These are phyloP conservation scores for Pouteria glomerata DNA, from an alignment of 148 eudicot species.

Conservation along the genomic window DNA sequence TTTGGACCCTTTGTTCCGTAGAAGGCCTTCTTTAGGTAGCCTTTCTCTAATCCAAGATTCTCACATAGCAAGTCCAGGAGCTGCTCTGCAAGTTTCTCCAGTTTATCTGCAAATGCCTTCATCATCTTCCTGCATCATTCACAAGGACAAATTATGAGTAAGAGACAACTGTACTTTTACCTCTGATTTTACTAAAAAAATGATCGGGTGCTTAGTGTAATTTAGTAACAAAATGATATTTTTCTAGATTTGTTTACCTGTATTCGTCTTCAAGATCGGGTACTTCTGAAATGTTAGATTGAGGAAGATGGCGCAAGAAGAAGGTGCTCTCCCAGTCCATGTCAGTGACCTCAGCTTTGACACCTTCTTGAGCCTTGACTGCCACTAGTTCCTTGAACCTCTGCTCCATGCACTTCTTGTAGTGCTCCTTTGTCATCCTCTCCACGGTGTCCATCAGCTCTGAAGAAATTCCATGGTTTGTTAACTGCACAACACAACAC, in stretches of 20 bases:
- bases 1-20: slow-evolving; percentile 42
- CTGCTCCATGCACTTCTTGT: slow-evolving; percentile 52
- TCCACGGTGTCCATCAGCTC: slow-evolving; percentile 53
- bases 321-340: slow-evolving; percentile 68
- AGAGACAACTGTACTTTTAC: not conserved
- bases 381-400: slow-evolving; percentile 51
- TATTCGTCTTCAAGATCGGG: slow-evolving; percentile 52
- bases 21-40: slow-evolving; percentile 53
- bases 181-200: no score
- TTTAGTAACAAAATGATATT: not conserved
- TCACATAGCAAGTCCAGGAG: slow-evolving; percentile 50
- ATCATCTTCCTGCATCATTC: slow-evolving; percentile 31
- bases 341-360: slow-evolving; percentile 31
- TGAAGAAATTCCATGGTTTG: slow-evolving; percentile 55
- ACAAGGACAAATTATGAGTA: not conserved
- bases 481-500: slow-evolving; percentile 22
- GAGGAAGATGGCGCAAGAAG: slow-evolving; percentile 51
- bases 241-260: slow-evolving; percentile 16
- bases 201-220: no score
- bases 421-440: slow-evolving; percentile 48
- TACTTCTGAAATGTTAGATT: slow-evolving; percentile 39
- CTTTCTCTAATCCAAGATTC: slow-evolving; percentile 56
- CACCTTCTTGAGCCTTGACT: slow-evolving; percentile 41
- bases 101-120: slow-evolving; percentile 40
- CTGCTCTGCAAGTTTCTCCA: slow-evolving; percentile 49